These are phyloP conservation scores for Phaseolus coccineus DNA, from an alignment of 331 rosid genomes.

Conservation along the genomic window DNA sequence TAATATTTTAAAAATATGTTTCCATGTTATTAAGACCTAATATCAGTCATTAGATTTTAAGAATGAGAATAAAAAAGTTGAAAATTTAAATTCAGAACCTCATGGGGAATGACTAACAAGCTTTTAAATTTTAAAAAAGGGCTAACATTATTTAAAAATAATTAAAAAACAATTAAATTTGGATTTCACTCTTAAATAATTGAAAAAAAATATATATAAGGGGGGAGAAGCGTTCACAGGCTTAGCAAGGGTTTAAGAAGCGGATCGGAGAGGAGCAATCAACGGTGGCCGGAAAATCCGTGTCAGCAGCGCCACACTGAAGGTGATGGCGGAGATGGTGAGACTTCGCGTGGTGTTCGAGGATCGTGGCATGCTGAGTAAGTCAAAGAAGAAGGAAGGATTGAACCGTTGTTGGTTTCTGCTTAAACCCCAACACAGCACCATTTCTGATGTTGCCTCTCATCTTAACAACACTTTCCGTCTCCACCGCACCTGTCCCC, in stretches of 20 bases:
- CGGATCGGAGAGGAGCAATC: neutral
- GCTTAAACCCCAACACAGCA: conserved; percentile 67
- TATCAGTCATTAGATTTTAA: no score
- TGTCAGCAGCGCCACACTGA: neutral
- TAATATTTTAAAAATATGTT: no score
- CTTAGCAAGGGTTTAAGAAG: conserved; percentile 54
- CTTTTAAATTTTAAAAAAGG: no score
- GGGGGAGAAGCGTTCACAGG: no score
- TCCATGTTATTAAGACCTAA: no score
- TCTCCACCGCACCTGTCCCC: conserved; percentile 71
- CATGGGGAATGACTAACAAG: no score
- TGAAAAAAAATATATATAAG: no score
- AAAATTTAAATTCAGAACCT: no score
- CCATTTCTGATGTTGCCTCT: conserved; percentile 74
- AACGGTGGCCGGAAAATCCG: conserved; percentile 10
- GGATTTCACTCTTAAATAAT: no score
- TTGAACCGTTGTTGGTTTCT: conserved; percentile 82
- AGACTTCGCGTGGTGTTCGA: conserved; percentile 80
- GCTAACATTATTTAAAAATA: no score
- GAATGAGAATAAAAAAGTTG: no score
- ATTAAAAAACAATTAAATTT: no score
- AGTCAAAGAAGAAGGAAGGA: conserved; percentile 68
- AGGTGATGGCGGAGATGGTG: conserved; percentile 52
- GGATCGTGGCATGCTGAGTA: conserved; percentile 55
- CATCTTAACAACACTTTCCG: conserved; percentile 56